Evolutionary conservation across 2,329 filamentous ascomycete species (phyloP).

Genomic region (Alternaria arbusti): DNA sequence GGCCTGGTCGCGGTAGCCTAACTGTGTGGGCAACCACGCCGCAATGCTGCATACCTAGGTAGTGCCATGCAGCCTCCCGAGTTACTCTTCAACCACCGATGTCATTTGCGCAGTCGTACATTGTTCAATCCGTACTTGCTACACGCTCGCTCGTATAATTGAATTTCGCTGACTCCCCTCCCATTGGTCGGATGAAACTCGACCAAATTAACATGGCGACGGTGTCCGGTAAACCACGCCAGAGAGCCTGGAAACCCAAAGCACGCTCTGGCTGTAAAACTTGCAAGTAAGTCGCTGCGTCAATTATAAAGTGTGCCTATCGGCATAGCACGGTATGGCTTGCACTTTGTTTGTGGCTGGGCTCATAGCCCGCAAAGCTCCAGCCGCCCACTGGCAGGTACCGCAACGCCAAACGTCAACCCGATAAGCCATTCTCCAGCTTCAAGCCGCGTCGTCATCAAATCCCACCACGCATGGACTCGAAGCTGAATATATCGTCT

Average conservation of each 20-base stretch:
- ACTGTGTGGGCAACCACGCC: constrained; percentile 1
- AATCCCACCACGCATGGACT: not conserved
- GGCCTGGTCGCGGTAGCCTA: not conserved
- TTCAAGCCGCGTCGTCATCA: not conserved
- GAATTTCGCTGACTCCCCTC: not conserved
- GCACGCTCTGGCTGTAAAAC: constrained; percentile 23
- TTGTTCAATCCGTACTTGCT: not conserved
- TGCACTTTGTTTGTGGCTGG: not conserved
- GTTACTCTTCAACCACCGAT: not conserved
- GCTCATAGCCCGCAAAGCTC: not conserved
- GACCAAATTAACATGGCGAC: constrained; percentile 2
- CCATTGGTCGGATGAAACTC: not conserved
- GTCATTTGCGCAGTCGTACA: constrained; percentile 10
- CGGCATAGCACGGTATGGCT: not conserved
- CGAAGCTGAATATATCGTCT: not conserved
- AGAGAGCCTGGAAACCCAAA: constrained; percentile 25
- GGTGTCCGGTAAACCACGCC: constrained; percentile 15
- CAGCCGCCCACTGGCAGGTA: not conserved
- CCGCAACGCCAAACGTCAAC: not conserved
- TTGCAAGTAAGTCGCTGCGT: constrained; percentile 22
- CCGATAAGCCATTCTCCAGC: not conserved
- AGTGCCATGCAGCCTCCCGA: constrained; percentile 7
- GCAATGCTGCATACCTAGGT: constrained; percentile 1
- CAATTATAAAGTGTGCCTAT: not conserved
- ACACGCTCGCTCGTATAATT: constrained; percentile 1